Conservation (phyloP, 2,329 filamentous ascomycete genomes). For the Xylaria sp. region DNA sequence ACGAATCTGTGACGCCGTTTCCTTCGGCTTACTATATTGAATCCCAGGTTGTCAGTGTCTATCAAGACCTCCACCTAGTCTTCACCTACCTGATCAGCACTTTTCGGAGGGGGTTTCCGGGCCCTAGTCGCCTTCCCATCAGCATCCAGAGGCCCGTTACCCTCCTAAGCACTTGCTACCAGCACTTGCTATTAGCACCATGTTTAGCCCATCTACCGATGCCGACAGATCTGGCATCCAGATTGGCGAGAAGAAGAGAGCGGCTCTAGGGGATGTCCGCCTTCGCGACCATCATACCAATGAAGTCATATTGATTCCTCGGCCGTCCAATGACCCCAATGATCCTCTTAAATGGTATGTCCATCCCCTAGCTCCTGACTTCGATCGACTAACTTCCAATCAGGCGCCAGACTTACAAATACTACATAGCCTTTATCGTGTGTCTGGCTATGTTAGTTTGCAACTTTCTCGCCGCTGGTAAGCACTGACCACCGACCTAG, state of each 20-base stretch:
- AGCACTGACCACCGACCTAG: neutral
- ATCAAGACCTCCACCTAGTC: neutral
- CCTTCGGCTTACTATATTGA: neutral
- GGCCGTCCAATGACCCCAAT: slow-evolving; percentile 50
- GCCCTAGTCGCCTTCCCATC: neutral
- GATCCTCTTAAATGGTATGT: slow-evolving; percentile 52
- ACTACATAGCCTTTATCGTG: slow-evolving; percentile 60
- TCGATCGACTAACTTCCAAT: slow-evolving; percentile 3
- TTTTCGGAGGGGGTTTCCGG: neutral
- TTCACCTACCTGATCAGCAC: neutral
- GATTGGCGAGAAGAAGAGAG: slow-evolving; percentile 24
- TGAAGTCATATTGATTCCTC: slow-evolving; percentile 48
- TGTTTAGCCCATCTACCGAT: slow-evolving; percentile 5
- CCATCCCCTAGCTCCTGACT: neutral
- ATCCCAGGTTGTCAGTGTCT: neutral
- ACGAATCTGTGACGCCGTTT: neutral
- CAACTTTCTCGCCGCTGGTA: slow-evolving; percentile 66
- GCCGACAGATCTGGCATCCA: slow-evolving; percentile 7
- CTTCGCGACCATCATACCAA: slow-evolving; percentile 56
- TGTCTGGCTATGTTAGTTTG: slow-evolving; percentile 65
- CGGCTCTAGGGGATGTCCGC: slow-evolving; percentile 55
- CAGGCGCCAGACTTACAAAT: slow-evolving; percentile 58
- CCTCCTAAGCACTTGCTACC: neutral
- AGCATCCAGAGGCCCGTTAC: neutral
- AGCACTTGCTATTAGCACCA: neutral